phyloP scores from a whole-genome alignment of 345 rosid species.

The Camelina sativa region DNA sequence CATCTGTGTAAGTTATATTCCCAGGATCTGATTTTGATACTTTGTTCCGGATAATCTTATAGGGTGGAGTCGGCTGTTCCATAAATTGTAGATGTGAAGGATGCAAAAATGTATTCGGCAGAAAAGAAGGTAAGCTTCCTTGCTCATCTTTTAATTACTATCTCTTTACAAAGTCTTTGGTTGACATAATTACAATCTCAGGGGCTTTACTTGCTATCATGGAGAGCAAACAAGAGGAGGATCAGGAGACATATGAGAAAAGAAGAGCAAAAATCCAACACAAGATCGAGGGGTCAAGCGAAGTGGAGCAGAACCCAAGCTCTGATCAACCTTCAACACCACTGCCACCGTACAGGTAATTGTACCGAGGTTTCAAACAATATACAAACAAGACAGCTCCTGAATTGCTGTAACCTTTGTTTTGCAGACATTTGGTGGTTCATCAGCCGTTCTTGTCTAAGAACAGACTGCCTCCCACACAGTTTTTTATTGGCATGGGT shows the following conservation, averaged over 20 bases:
- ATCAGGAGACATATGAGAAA: constrained; percentile 57
- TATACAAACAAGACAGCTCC: constrained; percentile 22
- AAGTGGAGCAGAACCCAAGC: constrained; percentile 60
- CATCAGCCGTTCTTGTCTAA: constrained; percentile 73
- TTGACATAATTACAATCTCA: constrained; percentile 41
- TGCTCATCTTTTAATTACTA: background rate
- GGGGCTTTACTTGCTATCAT: constrained; percentile 60
- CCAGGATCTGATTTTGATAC: constrained; percentile 40
- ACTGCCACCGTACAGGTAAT: constrained; percentile 72
- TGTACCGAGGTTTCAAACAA: background rate
- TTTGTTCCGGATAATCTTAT: constrained; percentile 31
- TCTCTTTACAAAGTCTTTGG: background rate
- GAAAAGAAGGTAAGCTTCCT: constrained; percentile 73
- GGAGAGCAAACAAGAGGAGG: constrained; percentile 63
- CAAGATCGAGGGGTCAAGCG: constrained; percentile 51
- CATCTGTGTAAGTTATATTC: background rate
- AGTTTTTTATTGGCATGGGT: constrained; percentile 40
- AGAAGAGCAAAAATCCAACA: constrained; percentile 46
- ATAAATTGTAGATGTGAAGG: constrained; percentile 95
- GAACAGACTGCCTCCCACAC: constrained; percentile 62
- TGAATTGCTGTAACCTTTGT: constrained; percentile 21
- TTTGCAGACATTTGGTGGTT: constrained; percentile 59
- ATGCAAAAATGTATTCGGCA: constrained; percentile 86
- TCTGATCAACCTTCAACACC: constrained; percentile 76
- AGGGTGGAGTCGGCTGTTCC: constrained; percentile 99